Evolutionary conservation across 352 stramenopile genomes (phyloP), one percentile per base, ranked within the genome.

Genomic region (Elongisporangium prolatum): DNA sequence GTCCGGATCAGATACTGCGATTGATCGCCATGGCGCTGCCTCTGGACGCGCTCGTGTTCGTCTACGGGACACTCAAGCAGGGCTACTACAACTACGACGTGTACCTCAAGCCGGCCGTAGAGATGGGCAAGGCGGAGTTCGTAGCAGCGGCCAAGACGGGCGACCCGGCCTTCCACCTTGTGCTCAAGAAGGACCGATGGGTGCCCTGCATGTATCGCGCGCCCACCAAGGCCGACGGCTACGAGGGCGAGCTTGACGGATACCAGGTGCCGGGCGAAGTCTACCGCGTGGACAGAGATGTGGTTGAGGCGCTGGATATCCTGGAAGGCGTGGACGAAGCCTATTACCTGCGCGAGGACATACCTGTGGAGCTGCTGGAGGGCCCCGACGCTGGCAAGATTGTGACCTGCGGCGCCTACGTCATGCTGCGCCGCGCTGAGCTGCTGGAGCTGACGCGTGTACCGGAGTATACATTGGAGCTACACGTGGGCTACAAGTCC

Each of bases 41-140:
- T 21, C 72, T 84, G 54, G 67, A 82, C 50, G 70, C 74, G 28
- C 67, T 86, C 53, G 77, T 91, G 55, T 89, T 89, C 56, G 77
- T 91, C 18, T 91, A 91, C 58, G 82, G 79, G 22, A 91, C 82
- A 25, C 77, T 91, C 63, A 91, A 89, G 72, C 76, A 71, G 18
- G 77, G 70, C 21, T 83, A 86, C 56, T 60, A 79, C 57, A 91
- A 91, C 73, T 86, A 89, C 63, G 64, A 85, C n/a, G 54, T 74
- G 51, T 91, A 91, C 60, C 65, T 91, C 21, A 61, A 70, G 40
- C 77, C 75, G 18, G 69, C 75, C 7, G 66, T 74, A 21, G 57
- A 72, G 2, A 48, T 61, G 16, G 65, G 65, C 57, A 90, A 90
- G 64, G 80, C 77, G 8, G 63, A 65, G 56, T 87, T 81, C 56